Percentiles rank a stretch among this genome's conserved stretches.
Conservation (phyloP, 2,329 filamentous ascomycete species). For the Neurospora crassa region DNA sequence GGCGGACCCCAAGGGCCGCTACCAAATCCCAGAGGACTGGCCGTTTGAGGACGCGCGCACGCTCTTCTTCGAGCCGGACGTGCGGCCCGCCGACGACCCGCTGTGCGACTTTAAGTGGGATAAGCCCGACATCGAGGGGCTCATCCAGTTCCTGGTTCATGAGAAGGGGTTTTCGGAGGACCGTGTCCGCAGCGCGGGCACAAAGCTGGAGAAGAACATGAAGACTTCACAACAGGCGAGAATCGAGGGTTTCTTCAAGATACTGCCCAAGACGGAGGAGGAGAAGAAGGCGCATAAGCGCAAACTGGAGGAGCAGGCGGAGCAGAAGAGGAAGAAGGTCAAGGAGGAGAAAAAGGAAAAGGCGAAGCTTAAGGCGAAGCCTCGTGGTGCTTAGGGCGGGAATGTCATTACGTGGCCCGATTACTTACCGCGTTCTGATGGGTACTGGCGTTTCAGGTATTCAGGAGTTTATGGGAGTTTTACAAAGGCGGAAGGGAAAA, state of each 20-base stretch:
- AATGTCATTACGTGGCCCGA: conserved; percentile 35
- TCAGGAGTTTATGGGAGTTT: neutral
- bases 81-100: conserved; percentile 70
- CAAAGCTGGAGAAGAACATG: conserved; percentile 76
- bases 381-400: conserved; percentile 23
- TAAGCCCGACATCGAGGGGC: conserved; percentile 77
- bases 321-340: conserved; percentile 88
- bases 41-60: conserved; percentile 85
- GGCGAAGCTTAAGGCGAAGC: conserved; percentile 81
- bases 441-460: neutral
- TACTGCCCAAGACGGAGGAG: conserved; percentile 75
- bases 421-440: too few species aligned
- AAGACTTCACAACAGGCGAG: conserved; percentile 86
- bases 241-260: conserved; percentile 95
- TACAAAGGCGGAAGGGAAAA: neutral
- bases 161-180: conserved; percentile 98
- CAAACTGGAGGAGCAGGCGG: conserved; percentile 86
- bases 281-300: conserved; percentile 81
- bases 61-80: conserved; percentile 86
- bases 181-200: conserved; percentile 69
- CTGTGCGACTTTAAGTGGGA: conserved; percentile 99
- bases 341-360: conserved; percentile 96
- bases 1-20: conserved; percentile 62
- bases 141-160: conserved; percentile 79
- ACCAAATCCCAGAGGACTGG: conserved; percentile 89